Evolutionary conservation across 2,329 filamentous ascomycete species (phyloP), one percentile per base, ranked within the genome.

Genomic region (Colletotrichum shisoi): DNA sequence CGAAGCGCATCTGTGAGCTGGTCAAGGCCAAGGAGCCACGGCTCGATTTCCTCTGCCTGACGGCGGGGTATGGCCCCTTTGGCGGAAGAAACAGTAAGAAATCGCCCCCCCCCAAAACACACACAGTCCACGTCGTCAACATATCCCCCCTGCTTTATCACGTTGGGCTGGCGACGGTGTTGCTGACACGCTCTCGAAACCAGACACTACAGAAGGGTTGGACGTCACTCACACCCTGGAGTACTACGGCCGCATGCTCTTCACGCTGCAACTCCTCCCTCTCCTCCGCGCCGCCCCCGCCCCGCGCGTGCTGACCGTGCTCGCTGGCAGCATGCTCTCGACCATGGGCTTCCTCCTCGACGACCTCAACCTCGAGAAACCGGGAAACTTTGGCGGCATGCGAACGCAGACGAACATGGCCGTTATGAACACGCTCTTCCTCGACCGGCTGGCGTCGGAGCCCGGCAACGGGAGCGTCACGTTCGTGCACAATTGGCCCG

Each of bases 171-270:
- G 17, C 13, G 17, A 37, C 17, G 19, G 48, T 31, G n/a, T 49
- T 37, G 1, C 31, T 48, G 3, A 37, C 4, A 8, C 4, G 3
- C 39, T 12, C 2, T 17, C 9, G 6, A 19, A 46, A 12, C 8
- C 45, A 70, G 80, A 80, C 56, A 82, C 78, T 0, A 1, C 71
- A 2, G 82, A 84, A 68, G 82, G 81, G 0, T 4, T 82, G 1
- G 81, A 82, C n/a, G 73, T 78, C 37, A 72, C 72, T 1, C 79
- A 79, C 44, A 76, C 71, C 12, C 70, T 83, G 27, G 72, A 74
- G 44, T 82, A 80, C 71, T 83, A 83, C 74, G 75, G 77, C 3
- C 78, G 81, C 5, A 76, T 82, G n/a, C 72, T 79, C 2, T 81
- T 81, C 68, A 70, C 78, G 37, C 69, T 72, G 15, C 73, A 76